Base-by-base conservation (phyloP, 139 green algal genomes). In the Ulvella scutata region DNA sequence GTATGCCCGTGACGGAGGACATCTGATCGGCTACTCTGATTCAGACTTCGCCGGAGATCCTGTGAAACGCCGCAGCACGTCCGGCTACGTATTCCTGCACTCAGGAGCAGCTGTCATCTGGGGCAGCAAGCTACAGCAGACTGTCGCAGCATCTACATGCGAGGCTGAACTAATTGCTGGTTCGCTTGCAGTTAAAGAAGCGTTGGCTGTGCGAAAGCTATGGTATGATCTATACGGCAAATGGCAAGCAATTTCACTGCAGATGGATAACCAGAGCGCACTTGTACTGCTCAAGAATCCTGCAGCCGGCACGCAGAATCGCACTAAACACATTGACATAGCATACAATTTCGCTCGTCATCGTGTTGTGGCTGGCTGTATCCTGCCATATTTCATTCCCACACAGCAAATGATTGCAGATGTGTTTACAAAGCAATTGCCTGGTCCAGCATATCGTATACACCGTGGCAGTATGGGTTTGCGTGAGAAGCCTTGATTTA, bases 311-410 rank as follows among this genome's bases (percentile, higher is more conserved):
- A 4, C 62, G 2, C 78, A 61, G 3, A 9, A 29, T 37, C 72
- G 79, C 1, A 61, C 79, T 7, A 86, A 86, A 77, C 82, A 86
- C 75, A 86, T 84, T 13, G 79, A 86, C 31, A 62, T 84, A 3
- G 33, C 74, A 2, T 51, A 81, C 43, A 74, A 84, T 62, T 86
- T 82, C 62, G 79, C 72, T 21, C 51, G 79, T 1, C 74, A 86
- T 74, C 40, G 78, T 3, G 78, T 80, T 2, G 43, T n/a, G 3
- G n/a, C 38, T 13, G 29, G 59, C 0, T 76, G 82, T 3, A 38
- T 86, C 3, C 37, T 1, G 17, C 72, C 79, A 36, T 51, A 43
- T 40, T 83, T 78, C 59, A 28, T 67, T 44, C 33, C 4, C 2
- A 81, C 76, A 20, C 43, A 74, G 0, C n/a, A 33, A 2, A 83